Conservation (phyloP, 23 red algal species). For the Agarophyton chilense region DNA sequence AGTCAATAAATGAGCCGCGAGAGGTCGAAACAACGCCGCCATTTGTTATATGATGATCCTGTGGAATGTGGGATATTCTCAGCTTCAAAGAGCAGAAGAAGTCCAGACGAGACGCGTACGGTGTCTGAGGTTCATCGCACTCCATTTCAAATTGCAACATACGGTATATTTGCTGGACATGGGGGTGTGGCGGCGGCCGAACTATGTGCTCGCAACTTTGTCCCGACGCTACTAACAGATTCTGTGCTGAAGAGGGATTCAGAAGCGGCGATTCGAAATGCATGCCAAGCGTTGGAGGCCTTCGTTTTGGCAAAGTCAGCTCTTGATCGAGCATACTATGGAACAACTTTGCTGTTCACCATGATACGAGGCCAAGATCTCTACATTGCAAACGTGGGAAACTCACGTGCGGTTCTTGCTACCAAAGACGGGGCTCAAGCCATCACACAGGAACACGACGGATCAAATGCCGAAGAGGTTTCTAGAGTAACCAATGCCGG, state of each 20-base stretch:
- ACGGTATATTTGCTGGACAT: slow-evolving; percentile 62
- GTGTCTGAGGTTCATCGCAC: slow-evolving; percentile 47
- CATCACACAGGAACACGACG: slow-evolving; percentile 64
- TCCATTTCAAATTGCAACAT: slow-evolving; percentile 40
- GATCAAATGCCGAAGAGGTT: slow-evolving; percentile 62
- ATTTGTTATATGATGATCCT: slow-evolving; percentile 68
- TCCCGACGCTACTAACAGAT: slow-evolving; percentile 52
- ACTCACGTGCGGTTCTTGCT: slow-evolving; percentile 59
- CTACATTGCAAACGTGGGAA: slow-evolving; percentile 60
- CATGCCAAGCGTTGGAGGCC: slow-evolving; percentile 55
- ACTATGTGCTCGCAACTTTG: slow-evolving; percentile 56
- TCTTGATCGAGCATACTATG: slow-evolving; percentile 63
- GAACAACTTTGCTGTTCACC: slow-evolving; percentile 58
- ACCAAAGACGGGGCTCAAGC: slow-evolving; percentile 53
- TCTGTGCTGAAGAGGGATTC: slow-evolving; percentile 30
- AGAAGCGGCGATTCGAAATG: slow-evolving; percentile 52
- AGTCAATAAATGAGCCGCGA: slow-evolving; percentile 45
- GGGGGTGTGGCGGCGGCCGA: slow-evolving; percentile 46
- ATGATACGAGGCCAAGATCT: slow-evolving; percentile 33
- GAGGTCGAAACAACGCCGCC: slow-evolving; percentile 43
- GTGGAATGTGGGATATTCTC: slow-evolving; percentile 62
- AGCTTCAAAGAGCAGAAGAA: slow-evolving; percentile 26
- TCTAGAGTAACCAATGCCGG: slow-evolving; percentile 46
- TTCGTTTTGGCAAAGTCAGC: slow-evolving; percentile 69
- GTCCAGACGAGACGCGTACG: slow-evolving; percentile 56